A percentile compares a stretch with the other conserved stretches of the same genome.
Evolutionary conservation across 805 yeast species (phyloP).

Genomic region (Tetrapisispora namnaoensis): DNA sequence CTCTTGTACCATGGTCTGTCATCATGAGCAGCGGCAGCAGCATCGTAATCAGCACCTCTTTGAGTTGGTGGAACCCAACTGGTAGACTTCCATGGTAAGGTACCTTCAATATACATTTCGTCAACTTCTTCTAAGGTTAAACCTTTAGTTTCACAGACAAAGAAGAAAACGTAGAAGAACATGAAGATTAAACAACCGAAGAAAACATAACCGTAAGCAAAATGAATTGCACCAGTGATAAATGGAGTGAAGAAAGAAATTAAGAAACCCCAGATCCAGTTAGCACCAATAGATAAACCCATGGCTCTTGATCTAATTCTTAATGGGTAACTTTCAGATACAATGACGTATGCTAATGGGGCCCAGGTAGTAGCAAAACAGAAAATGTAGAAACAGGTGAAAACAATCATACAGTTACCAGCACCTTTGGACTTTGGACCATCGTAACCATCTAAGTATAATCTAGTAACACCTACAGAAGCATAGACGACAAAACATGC

Average conservation of each 20-base stretch:
- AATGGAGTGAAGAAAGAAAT: constrained; percentile 66
- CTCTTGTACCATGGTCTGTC: constrained; percentile 17
- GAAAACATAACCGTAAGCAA: constrained; percentile 56
- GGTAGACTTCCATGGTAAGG: constrained; percentile 37
- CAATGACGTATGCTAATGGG: constrained; percentile 55
- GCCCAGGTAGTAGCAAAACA: constrained; percentile 73
- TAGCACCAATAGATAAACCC: constrained; percentile 52
- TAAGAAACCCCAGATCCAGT: constrained; percentile 60
- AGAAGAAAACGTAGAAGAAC: constrained; percentile 57
- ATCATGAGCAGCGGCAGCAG: constrained; percentile 19
- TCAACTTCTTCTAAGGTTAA: constrained; percentile 74
- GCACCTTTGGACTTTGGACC: constrained; percentile 39
- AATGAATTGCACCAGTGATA: constrained; percentile 52
- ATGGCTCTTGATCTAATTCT: constrained; percentile 52
- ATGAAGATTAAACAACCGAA: constrained; percentile 46
- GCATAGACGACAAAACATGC: constrained; percentile 43
- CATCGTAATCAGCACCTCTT: constrained; percentile 22
- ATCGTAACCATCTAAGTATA: constrained; percentile 35
- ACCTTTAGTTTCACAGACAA: constrained; percentile 69
- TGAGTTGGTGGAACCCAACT: constrained; percentile 40
- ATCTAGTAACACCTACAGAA: constrained; percentile 47
- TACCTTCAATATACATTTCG: constrained; percentile 39
- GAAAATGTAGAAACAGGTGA: constrained; percentile 61
- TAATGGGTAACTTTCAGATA: constrained; percentile 62
- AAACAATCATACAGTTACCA: constrained; percentile 63